Conservation (phyloP, 805 yeast genomes). For the Saccharomycopsis sp. region DNA sequence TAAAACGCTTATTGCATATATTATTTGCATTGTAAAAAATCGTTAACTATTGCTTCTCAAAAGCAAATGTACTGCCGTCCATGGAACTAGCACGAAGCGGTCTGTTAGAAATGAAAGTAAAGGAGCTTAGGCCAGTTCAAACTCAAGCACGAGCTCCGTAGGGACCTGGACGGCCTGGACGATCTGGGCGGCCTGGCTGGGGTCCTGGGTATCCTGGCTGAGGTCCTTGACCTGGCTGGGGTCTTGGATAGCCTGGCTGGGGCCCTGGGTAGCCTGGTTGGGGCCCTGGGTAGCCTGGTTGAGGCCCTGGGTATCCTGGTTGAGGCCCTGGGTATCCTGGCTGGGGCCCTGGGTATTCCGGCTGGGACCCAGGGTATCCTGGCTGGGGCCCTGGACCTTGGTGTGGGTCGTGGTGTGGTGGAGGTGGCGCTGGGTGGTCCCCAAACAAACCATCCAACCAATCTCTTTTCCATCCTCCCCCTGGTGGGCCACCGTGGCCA, state of each 20-base stretch:
- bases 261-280: too few relatives aligned
- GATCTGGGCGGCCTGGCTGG: too few relatives aligned
- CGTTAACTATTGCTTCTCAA: not conserved
- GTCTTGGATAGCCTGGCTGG: too few relatives aligned
- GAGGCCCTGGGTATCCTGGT: not conserved
- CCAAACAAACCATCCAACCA: not conserved
- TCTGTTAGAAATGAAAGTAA: not conserved
- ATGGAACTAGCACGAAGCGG: not conserved
- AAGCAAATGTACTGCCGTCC: not conserved
- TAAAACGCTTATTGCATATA: too few relatives aligned
- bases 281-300: not conserved
- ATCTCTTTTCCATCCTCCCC: not conserved
- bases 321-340: not conserved
- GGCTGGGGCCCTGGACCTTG: not conserved
- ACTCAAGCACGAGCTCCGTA: not conserved
- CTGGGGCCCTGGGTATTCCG: not conserved
- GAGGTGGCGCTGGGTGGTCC: not conserved
- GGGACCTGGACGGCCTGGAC: not conserved
- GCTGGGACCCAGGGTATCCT: not conserved
- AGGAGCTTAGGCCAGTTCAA: too few relatives aligned
- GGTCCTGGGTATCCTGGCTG: too few relatives aligned
- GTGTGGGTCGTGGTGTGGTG: not conserved
- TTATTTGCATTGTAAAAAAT: not conserved
- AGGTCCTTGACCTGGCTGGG: too few relatives aligned
- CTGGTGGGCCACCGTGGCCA: not conserved